A percentile compares a stretch with the other conserved stretches of the same genome.
phyloP scores from a whole-genome alignment of 306 rosid species.

The Coriaria nepalensis region DNA sequence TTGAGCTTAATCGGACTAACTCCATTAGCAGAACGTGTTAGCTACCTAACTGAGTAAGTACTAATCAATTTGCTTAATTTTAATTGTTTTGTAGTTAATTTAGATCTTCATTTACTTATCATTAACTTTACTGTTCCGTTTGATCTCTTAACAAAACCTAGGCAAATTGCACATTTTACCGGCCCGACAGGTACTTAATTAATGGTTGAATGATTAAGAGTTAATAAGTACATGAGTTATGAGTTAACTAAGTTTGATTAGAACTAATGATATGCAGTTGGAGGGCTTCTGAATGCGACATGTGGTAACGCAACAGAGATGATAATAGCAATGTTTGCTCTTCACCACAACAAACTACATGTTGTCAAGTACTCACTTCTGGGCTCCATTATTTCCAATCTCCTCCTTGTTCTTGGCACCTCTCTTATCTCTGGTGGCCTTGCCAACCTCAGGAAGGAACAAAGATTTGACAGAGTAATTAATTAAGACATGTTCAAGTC shows the following conservation, averaged over 20 bases:
- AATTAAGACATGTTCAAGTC: slow-evolving; percentile 1
- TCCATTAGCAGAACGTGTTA: slow-evolving; percentile 87
- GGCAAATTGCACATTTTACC: slow-evolving; percentile 72
- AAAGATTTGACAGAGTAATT: slow-evolving; percentile 69
- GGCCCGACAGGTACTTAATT: slow-evolving; percentile 89
- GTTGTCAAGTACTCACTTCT: slow-evolving; percentile 83
- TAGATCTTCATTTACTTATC: not conserved
- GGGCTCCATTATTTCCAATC: slow-evolving; percentile 88
- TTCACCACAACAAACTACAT: slow-evolving; percentile 31
- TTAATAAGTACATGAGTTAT: too few species aligned
- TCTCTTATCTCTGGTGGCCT: slow-evolving; percentile 84
- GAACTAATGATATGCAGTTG: too few species aligned
- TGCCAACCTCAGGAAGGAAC: slow-evolving; percentile 32
- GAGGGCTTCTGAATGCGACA: slow-evolving; percentile 91
- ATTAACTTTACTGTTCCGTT: slow-evolving; percentile 8
- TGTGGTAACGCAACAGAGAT: slow-evolving; percentile 91
- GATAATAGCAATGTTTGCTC: slow-evolving; percentile 72
- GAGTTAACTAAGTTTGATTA: too few species aligned
- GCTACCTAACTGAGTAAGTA: slow-evolving; percentile 89
- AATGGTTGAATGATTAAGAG: too few species aligned
- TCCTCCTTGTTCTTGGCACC: slow-evolving; percentile 85
- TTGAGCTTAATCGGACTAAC: slow-evolving; percentile 79
- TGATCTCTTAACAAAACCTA: slow-evolving; percentile 19
- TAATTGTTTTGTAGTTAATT: not conserved
- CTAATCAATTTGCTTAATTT: too few species aligned